Evolutionary conservation across 2,329 filamentous ascomycete species (phyloP).

Genomic region (Sphaerulina populicola): DNA sequence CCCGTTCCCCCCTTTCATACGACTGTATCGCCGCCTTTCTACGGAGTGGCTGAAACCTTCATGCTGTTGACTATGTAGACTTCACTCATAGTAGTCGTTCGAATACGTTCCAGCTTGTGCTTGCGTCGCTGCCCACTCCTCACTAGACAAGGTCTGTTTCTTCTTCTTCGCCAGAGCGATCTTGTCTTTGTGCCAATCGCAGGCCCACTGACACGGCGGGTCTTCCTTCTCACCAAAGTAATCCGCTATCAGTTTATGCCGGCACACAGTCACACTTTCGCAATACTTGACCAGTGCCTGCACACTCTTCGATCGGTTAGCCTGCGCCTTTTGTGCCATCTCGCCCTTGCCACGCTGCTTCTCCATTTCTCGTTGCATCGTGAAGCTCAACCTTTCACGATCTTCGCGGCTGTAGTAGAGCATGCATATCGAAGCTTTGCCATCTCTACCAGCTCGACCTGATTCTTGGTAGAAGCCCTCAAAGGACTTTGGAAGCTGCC

Average conservation of each 20-base stretch:
- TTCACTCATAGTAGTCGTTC: constrained; percentile 26
- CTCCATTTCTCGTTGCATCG: constrained; percentile 41
- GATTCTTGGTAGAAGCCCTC: constrained; percentile 96
- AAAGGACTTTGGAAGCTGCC: constrained; percentile 87
- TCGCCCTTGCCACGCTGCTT: constrained; percentile 27
- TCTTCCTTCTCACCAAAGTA: constrained; percentile 61
- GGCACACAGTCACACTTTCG: constrained; percentile 63
- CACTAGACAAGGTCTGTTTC: constrained; percentile 39
- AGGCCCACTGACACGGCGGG: constrained; percentile 40
- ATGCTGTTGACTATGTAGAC: too few species aligned
- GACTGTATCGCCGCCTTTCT: too few species aligned
- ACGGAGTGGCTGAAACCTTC: too few species aligned
- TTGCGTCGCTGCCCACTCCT: constrained; percentile 45
- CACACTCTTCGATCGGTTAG: constrained; percentile 39
- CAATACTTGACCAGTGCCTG: constrained; percentile 66
- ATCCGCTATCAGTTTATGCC: constrained; percentile 64
- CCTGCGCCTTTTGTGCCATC: constrained; percentile 32
- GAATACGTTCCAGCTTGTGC: constrained; percentile 38
- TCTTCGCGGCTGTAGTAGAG: constrained; percentile 88
- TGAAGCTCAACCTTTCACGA: constrained; percentile 59
- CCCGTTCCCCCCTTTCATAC: too few species aligned
- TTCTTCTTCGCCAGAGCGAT: constrained; percentile 37
- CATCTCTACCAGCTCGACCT: constrained; percentile 80
- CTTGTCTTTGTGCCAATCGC: constrained; percentile 44
- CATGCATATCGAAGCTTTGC: constrained; percentile 77